A percentile compares a stretch with the other conserved stretches of the same genome.
These are phyloP conservation scores for Nyctanthes arbortristis DNA, from an alignment of 257 asterid genomes.

Conservation along the genomic window DNA sequence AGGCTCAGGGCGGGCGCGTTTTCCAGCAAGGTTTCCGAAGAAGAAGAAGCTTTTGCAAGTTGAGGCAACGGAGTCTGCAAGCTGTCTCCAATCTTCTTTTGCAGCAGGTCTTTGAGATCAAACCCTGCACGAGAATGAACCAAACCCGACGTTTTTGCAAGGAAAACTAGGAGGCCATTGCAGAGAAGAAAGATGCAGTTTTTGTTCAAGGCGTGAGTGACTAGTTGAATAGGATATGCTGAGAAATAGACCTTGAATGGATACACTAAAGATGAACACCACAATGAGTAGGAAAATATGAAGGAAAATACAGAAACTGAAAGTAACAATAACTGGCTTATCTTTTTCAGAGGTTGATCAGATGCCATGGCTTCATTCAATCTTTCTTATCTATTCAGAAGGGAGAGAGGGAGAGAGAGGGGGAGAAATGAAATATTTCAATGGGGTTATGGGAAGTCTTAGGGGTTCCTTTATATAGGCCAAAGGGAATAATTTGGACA, in stretches of 20 bases:
- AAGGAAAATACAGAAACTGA: slow-evolving; percentile 2
- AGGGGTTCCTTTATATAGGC: not conserved
- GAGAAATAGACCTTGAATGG: not conserved
- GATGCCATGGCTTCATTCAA: not conserved
- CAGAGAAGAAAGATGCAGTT: not conserved
- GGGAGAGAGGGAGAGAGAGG: not conserved
- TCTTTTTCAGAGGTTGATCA: not conserved
- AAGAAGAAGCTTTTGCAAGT: not conserved
- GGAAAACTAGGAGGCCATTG: slow-evolving; percentile 5
- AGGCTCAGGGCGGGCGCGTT: not conserved
- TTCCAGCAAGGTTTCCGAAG: not conserved
- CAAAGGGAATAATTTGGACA: not conserved
- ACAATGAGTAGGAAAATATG: not conserved
- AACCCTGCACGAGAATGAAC: slow-evolving; percentile 5
- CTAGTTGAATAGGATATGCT: not conserved
- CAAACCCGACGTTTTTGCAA: not conserved
- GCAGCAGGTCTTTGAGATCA: slow-evolving; percentile 13
- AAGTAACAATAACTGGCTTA: not conserved
- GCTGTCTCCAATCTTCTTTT: not conserved
- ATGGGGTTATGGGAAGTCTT: not conserved
- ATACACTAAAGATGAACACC: slow-evolving; percentile 1
- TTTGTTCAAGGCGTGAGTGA: not conserved
- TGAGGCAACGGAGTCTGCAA: not conserved
- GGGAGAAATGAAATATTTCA: not conserved
- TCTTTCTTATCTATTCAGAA: not conserved